These are phyloP conservation scores for Pichia sp. DNA, from an alignment of 1,139 yeast species.

Conservation along the genomic window DNA sequence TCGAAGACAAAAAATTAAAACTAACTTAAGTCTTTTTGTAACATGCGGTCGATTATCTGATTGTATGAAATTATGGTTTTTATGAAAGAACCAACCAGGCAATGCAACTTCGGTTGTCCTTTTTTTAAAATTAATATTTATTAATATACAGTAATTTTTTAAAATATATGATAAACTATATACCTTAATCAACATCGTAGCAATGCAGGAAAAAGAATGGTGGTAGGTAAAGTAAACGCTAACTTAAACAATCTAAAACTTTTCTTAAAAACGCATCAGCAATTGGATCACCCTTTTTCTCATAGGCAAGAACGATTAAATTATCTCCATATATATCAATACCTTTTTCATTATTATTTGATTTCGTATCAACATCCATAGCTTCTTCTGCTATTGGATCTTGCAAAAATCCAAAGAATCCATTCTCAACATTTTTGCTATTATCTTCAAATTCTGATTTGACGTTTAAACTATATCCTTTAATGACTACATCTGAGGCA, in stretches of 20 bases:
- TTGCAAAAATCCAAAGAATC: conserved; percentile 27
- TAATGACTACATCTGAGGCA: background rate
- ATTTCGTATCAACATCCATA: conserved; percentile 1
- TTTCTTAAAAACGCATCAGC: conserved; percentile 8
- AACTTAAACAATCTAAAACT: conserved; percentile 13
- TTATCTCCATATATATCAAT: conserved; percentile 10
- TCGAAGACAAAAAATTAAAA: too few relatives aligned
- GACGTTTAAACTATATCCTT: background rate
- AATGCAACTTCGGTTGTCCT: too few relatives aligned
- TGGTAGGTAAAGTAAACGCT: background rate
- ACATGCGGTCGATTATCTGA: too few relatives aligned
- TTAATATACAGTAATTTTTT: conserved; percentile 14
- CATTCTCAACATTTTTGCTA: conserved; percentile 16
- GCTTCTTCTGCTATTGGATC: conserved; percentile 22
- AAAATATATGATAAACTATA: conserved; percentile 23
- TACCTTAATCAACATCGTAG: conserved; percentile 22
- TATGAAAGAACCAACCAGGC: too few relatives aligned
- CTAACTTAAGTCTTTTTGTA: too few relatives aligned
- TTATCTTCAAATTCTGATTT: background rate
- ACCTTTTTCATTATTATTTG: conserved; percentile 1
- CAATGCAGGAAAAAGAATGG: too few relatives aligned
- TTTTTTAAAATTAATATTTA: too few relatives aligned
- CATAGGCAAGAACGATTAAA: conserved; percentile 8
- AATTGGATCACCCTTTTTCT: conserved; percentile 3
- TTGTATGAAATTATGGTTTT: too few relatives aligned